Conservation (phyloP, 1,284 basidiomycete species). For the Veloboletus limbatus region DNA sequence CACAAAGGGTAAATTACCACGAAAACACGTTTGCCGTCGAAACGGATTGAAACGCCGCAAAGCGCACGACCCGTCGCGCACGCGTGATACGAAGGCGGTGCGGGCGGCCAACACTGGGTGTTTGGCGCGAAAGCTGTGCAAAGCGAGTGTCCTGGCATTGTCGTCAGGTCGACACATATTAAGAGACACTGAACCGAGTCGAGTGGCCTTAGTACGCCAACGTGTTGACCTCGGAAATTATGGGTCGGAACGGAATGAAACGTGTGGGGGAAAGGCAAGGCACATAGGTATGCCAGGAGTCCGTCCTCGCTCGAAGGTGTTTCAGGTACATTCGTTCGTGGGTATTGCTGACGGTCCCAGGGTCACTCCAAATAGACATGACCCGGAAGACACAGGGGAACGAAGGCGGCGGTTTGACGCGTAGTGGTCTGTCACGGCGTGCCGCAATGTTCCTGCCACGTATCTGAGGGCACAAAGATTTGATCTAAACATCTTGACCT, state of each 20-base stretch:
- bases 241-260: constrained; percentile 4
- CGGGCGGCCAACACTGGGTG: too few relatives aligned
- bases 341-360: not conserved
- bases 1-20: not conserved
- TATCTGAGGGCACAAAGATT: constrained; percentile 12
- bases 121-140: too few relatives aligned
- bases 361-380: constrained; percentile 11
- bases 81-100: too few relatives aligned
- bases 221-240: constrained; percentile 1
- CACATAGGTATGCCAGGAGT: constrained; percentile 4
- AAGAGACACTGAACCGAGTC: not conserved
- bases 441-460: constrained; percentile 11
- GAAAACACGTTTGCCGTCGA: not conserved
- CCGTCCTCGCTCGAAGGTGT: not conserved
- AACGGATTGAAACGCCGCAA: not conserved
- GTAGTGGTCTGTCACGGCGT: constrained; percentile 3
- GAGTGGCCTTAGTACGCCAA: constrained; percentile 2
- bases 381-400: constrained; percentile 6
- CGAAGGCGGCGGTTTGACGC: too few relatives aligned
- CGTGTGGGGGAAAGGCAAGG: constrained; percentile 11
- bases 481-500: constrained; percentile 1
- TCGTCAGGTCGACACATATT: constrained; percentile 8
- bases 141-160: constrained; percentile 5
- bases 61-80: not conserved
- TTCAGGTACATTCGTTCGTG: constrained; percentile 5